A percentile compares a stretch with the other conserved stretches of the same genome.
Conservation (phyloP, 495 filamentous ascomycete genomes). For the Trichoderma erinaceum region DNA sequence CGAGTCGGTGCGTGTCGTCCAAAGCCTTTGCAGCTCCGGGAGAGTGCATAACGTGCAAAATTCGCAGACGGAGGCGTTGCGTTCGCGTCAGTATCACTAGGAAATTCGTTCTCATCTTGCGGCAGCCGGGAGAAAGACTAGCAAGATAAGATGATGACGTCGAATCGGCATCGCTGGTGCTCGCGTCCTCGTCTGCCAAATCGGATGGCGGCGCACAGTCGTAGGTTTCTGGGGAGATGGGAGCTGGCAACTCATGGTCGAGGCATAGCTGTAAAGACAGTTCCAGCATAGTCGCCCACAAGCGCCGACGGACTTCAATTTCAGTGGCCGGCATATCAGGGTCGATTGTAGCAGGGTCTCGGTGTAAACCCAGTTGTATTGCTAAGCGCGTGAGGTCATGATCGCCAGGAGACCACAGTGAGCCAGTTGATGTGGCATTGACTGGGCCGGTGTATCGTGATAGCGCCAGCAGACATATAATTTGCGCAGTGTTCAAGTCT, state of each 20-base stretch:
- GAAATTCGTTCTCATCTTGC: slow-evolving; percentile 30
- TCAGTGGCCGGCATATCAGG: slow-evolving; percentile 26
- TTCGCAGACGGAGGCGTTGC: slow-evolving; percentile 33
- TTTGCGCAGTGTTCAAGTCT: slow-evolving; percentile 36
- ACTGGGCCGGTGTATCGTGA: slow-evolving; percentile 38
- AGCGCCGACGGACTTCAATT: slow-evolving; percentile 45
- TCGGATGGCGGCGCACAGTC: slow-evolving; percentile 38
- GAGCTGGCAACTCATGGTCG: slow-evolving; percentile 42
- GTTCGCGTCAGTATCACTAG: slow-evolving; percentile 31
- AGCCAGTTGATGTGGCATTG: slow-evolving; percentile 26
- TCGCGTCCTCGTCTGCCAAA: slow-evolving; percentile 29
- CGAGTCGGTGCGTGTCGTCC: not conserved
- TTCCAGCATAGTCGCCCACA: slow-evolving; percentile 48
- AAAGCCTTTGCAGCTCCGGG: slow-evolving; percentile 17
- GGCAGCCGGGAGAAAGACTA: not conserved
- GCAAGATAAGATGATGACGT: not conserved
- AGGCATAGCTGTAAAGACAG: slow-evolving; percentile 41
- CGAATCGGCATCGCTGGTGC: slow-evolving; percentile 18
- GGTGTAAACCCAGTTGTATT: slow-evolving; percentile 6
- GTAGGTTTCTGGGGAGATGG: slow-evolving; percentile 37
- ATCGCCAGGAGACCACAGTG: slow-evolving; percentile 4
- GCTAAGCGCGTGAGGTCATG: not conserved
- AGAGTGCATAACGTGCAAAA: slow-evolving; percentile 33
- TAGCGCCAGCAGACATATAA: slow-evolving; percentile 38
- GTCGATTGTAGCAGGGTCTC: slow-evolving; percentile 13